Conservation (phyloP, 805 yeast species). For the Torulaspora quercuum region DNA sequence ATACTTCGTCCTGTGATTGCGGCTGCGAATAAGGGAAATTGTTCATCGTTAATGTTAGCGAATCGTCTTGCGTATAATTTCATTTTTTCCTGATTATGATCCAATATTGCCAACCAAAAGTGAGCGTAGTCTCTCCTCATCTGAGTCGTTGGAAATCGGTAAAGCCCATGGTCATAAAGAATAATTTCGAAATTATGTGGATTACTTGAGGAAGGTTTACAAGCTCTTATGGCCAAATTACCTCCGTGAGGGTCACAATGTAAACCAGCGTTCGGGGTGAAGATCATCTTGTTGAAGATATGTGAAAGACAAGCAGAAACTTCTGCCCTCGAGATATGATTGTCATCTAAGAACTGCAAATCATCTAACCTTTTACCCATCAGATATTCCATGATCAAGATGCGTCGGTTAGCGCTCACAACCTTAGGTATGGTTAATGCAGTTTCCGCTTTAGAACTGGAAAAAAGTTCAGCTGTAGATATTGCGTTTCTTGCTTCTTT, state of each 20-base stretch:
- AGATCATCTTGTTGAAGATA: conserved; percentile 91
- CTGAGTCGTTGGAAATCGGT: conserved; percentile 73
- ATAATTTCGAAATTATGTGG: conserved; percentile 84
- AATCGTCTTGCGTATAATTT: conserved; percentile 67
- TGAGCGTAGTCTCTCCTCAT: conserved; percentile 81
- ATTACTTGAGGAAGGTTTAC: conserved; percentile 30
- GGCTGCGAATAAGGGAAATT: conserved; percentile 81
- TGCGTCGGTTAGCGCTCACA: conserved; percentile 59
- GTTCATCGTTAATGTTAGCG: conserved; percentile 73
- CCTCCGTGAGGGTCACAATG: conserved; percentile 99
- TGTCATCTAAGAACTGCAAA: conserved; percentile 54
- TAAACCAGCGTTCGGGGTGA: conserved; percentile 83
- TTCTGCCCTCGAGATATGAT: conserved; percentile 67
- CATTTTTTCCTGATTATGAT: conserved; percentile 65
- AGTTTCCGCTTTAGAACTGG: conserved; percentile 51
- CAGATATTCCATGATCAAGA: conserved; percentile 83
- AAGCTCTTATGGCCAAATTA: conserved; percentile 73
- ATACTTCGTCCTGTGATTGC: conserved; percentile 95
- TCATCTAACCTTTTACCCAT: conserved; percentile 83
- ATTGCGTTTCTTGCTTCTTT: conserved; percentile 82
- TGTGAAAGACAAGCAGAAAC: conserved; percentile 86
- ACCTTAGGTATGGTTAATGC: conserved; percentile 79
- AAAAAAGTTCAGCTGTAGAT: conserved; percentile 65
- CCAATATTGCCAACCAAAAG: conserved; percentile 87
- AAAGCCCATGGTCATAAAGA: conserved; percentile 91